These are phyloP conservation scores for Suillus cothurnatus DNA, from an alignment of 768 basidiomycete species.

Conservation along the genomic window DNA sequence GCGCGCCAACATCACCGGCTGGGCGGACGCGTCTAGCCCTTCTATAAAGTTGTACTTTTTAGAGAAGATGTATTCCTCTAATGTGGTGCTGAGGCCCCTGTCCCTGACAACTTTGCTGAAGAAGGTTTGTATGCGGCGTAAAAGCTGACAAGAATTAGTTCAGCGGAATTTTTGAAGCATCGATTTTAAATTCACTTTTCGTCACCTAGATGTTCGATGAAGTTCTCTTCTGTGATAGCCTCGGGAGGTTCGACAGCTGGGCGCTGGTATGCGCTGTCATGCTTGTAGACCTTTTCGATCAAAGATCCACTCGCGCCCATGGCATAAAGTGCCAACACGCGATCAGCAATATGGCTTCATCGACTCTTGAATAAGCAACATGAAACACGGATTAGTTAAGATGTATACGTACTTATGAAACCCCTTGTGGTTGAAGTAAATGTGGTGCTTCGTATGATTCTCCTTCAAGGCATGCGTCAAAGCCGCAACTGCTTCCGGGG, in stretches of 20 bases:
- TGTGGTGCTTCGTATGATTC: constrained; percentile 49
- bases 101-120: constrained; percentile 21
- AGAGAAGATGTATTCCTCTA: constrained; percentile 35
- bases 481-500: constrained; percentile 29
- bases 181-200: constrained; percentile 22
- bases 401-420: constrained; percentile 52
- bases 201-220: constrained; percentile 26
- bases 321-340: constrained; percentile 30
- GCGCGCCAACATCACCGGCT: constrained; percentile 57
- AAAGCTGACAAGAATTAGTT: constrained; percentile 15
- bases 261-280: constrained; percentile 24
- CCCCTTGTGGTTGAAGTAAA: constrained; percentile 46
- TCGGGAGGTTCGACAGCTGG: constrained; percentile 26
- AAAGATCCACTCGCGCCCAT: constrained; percentile 25
- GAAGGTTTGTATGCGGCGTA: constrained; percentile 31
- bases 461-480: constrained; percentile 43
- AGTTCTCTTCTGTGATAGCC: constrained; percentile 25
- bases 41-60: constrained; percentile 27
- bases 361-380: neutral
- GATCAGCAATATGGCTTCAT: constrained; percentile 32
- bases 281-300: constrained; percentile 29
- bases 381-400: neutral
- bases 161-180: neutral
- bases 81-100: constrained; percentile 16
- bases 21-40: constrained; percentile 18